These are phyloP conservation scores for Magnaporthiopsis poae DNA, from an alignment of 2,329 filamentous ascomycete genomes.

Conservation along the genomic window DNA sequence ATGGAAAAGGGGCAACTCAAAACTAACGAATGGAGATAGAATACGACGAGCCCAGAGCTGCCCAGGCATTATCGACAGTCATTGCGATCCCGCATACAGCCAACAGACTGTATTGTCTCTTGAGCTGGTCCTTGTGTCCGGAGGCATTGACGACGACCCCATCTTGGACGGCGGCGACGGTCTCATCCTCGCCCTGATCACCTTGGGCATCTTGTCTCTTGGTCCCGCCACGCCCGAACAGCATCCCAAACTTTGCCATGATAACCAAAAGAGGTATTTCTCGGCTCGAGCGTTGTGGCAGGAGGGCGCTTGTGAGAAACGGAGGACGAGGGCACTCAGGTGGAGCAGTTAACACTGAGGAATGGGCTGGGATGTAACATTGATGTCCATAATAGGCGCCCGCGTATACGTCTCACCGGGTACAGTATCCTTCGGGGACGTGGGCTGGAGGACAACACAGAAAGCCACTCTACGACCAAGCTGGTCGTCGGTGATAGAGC, in stretches of 20 bases:
- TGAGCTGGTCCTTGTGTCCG: slow-evolving; percentile 53
- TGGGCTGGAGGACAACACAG: neutral
- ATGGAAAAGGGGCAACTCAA: neutral
- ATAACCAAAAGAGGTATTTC: neutral
- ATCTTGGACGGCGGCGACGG: slow-evolving; percentile 22
- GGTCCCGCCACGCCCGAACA: neutral
- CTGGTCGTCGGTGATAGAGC: neutral
- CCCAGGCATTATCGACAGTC: slow-evolving; percentile 57
- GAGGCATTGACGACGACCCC: slow-evolving; percentile 50
- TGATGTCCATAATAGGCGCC: no score
- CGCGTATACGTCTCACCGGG: no score
- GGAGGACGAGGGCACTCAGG: neutral
- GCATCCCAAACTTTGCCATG: neutral
- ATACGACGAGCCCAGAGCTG: slow-evolving; percentile 52
- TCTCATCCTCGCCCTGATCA: slow-evolving; percentile 21
- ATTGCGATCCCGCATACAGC: slow-evolving; percentile 50
- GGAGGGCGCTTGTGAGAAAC: no score
- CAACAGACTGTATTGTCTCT: slow-evolving; percentile 51
- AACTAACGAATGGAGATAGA: slow-evolving; percentile 38
- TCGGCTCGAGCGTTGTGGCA: neutral
- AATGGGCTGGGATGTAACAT: neutral
- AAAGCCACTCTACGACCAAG: neutral
- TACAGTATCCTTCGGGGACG: neutral
- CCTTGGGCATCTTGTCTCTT: neutral
- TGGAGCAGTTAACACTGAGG: neutral